These are phyloP conservation scores for Sphaerobolus stellatus DNA, from an alignment of 1,284 basidiomycete genomes.

Conservation along the genomic window DNA sequence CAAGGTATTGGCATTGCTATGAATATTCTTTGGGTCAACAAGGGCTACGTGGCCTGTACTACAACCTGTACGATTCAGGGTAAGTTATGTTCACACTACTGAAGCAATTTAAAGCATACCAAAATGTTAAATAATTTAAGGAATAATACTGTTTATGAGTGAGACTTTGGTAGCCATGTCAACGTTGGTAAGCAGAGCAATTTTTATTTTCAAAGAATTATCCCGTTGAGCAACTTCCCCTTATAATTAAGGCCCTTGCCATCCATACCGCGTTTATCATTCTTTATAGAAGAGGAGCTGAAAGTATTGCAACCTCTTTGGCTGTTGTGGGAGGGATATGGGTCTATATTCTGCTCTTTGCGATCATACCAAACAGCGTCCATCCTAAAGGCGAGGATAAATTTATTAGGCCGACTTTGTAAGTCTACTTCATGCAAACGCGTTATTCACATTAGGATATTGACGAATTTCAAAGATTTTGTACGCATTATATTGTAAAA, in stretches of 20 bases:
- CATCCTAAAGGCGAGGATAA: constrained; percentile 20
- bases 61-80: constrained; percentile 36
- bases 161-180: constrained; percentile 41
- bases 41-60: constrained; percentile 34
- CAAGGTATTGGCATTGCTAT: constrained; percentile 36
- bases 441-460: neutral
- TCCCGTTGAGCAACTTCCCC: neutral
- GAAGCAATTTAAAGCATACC: neutral
- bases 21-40: constrained; percentile 36
- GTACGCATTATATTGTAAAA: neutral
- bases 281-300: constrained; percentile 32
- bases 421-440: constrained; percentile 16
- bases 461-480: neutral
- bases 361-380: constrained; percentile 30
- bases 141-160: constrained; percentile 39
- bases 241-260: constrained; percentile 29
- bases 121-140: constrained; percentile 17
- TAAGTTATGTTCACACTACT: constrained; percentile 7
- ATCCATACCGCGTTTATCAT: constrained; percentile 38
- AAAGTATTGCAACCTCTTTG: constrained; percentile 23
- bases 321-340: constrained; percentile 33
- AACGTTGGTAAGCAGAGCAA: constrained; percentile 32
- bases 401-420: constrained; percentile 39
- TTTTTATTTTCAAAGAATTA: constrained; percentile 6
- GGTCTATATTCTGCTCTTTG: constrained; percentile 36